Evolutionary conservation across 306 rosid species (phyloP), one percentile per base, ranked within the genome.

Genomic region (Myrica gale): DNA sequence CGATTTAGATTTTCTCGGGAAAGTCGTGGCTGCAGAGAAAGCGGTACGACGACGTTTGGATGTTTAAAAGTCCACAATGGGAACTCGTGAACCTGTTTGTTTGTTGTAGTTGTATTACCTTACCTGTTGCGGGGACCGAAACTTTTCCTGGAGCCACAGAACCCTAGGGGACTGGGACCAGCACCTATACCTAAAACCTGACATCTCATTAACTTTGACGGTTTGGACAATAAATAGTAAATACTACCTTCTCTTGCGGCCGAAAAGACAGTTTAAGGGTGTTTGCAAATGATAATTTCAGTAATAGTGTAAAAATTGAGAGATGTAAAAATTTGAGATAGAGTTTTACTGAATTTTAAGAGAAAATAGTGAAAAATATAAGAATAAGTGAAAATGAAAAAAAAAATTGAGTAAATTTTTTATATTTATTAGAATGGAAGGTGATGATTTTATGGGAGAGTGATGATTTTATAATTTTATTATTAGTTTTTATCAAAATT

Each of bases 1-100:
- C 69, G 73, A 61, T 74, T 78, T 83, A 68, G 21, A 83, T 72
- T 51, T 78, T 80, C 56, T 76, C 74, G 55, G 81, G 73, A 78
- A 81, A 68, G 81, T 68, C 48, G 78, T 47, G 65, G 39, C 39
- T 53, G 32, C 13, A 65, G 76, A 76, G 82, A 73, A 53, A 60
- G 68, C 12, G 41, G 44, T 60, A 50, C 71, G 72, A 60, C n/a
- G 51, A 20, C 51, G 72, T 75, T 51, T 39, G 9, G 2, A 46
- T 44, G 53, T 46, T 55, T 8, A 23, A 55, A 7, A 41, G 41
- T 42, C 9, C 8, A 11, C 23, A 41, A 4, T 41, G 48, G 42
- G 6, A 32, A 61, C 5, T 61, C n/a, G 15, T 65, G n/a, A n/a
- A n/a, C 41, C 41, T 39, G 39, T 41, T 12, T 67, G 3, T 32